Base-by-base conservation (phyloP, 768 basidiomycete species). In the Tulasnella calospora region DNA sequence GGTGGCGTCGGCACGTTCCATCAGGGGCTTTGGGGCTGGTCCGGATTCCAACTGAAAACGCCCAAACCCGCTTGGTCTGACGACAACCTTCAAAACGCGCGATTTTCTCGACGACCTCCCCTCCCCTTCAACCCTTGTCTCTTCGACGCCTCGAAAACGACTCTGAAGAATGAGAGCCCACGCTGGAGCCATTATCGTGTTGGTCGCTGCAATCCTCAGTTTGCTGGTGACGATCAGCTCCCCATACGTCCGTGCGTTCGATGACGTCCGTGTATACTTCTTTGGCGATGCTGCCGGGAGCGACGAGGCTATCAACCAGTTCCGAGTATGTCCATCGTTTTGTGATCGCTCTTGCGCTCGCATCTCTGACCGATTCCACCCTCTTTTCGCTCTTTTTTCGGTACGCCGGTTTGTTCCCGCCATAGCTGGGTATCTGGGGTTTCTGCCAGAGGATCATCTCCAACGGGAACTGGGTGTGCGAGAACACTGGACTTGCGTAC, bases 381-480 rank as follows among this genome's bases (percentile, higher is more conserved):
- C 7, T 27, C 36, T 40, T 71, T 36, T n/a, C 21, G 74, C 23
- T 51, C 27, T 55, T 71, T 30, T 41, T 67, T 9, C 19, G 75
- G 38, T 44, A 15, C 44, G 23, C 33, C 36, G 3, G n/a, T 41
- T 71, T 38, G 61, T 2, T 44, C 30, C 33, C 38, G 27, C 17
- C 44, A 36, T 72, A 78, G 77, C 77, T 78, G 19, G 77, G 77
- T 30, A 78, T 78, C 36, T 78, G 77, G 77, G 77, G 77, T 9
- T 78, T 33, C 38, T 78, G 77, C 69, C 38, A 46, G 4, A 46
- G 67, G 27, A 19, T 30, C 27, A 46, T 78, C 27, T 41, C 40
- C 19, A 19, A 40, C n/a, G 77, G 77, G 13, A 33, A 41, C 40
- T 41, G 51, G 67, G 46, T 44, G 0, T 78, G 77, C 77, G 23